Conservation (phyloP, 2,329 filamentous ascomycete species). For the Talaromyces verruculosus region DNA sequence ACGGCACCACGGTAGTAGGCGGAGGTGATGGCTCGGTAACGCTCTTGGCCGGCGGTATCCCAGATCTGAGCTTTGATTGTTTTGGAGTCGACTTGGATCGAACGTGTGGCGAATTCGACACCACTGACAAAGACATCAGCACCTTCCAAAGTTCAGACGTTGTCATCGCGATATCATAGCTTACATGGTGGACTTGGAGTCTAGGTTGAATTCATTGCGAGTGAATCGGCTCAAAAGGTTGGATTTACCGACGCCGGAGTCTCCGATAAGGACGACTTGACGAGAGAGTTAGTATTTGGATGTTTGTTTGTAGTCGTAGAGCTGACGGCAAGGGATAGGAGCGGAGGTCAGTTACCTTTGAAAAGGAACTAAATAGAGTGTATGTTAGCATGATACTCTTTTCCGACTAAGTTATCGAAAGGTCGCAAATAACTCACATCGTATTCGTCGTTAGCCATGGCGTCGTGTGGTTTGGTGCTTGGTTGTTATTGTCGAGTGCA, state of each 20-base stretch:
- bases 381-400: neutral
- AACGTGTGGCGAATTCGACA: constrained; percentile 97
- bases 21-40: constrained; percentile 98
- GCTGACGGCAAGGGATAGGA: constrained; percentile 26
- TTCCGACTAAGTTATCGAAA: neutral
- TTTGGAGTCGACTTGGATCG: constrained; percentile 98
- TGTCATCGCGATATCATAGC: neutral
- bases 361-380: constrained; percentile 82
- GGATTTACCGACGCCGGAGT: constrained; percentile 99
- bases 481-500: constrained; percentile 16
- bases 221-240: constrained; percentile 99
- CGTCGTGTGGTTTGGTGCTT: constrained; percentile 21
- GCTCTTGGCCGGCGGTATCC: constrained; percentile 98
- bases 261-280: constrained; percentile 94
- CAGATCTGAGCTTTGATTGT: constrained; percentile 99
- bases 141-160: neutral
- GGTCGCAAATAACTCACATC: constrained; percentile 67
- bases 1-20: constrained; percentile 98
- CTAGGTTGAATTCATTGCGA: constrained; percentile 99
- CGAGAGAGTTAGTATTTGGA: constrained; percentile 11
- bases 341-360: constrained; percentile 64
- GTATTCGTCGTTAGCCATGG: constrained; percentile 99
- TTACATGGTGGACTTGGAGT: constrained; percentile 94
- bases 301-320: constrained; percentile 24
- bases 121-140: constrained; percentile 48